Evolutionary conservation across 2,329 filamentous ascomycete genomes (phyloP).

Genomic region (Alternaria viburni): DNA sequence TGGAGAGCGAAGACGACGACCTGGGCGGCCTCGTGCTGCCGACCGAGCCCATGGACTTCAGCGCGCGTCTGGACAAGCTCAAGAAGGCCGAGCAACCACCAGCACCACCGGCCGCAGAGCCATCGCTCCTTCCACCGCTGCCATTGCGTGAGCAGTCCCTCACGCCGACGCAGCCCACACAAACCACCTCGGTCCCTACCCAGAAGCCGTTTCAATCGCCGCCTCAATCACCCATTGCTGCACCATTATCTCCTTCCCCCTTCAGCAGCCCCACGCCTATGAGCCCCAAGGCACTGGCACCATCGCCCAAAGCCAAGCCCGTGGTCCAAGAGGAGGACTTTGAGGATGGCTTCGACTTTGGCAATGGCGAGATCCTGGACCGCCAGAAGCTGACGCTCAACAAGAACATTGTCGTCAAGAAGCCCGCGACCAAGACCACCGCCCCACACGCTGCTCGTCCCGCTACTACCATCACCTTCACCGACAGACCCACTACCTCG

Average conservation of each 20-base stretch:
- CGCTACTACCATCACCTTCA: constrained; percentile 88
- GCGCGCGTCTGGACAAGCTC: constrained; percentile 75
- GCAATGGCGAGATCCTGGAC: constrained; percentile 81
- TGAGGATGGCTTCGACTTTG: constrained; percentile 84
- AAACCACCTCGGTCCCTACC: constrained; percentile 12
- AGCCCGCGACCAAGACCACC: constrained; percentile 60
- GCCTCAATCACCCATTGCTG: constrained; percentile 23
- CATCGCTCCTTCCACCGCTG: constrained; percentile 25
- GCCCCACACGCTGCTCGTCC: constrained; percentile 73
- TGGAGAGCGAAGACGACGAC: constrained; percentile 92
- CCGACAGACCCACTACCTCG: constrained; percentile 71
- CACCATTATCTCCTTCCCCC: constrained; percentile 22
- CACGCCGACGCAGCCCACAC: constrained; percentile 29
- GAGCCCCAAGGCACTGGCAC: constrained; percentile 21
- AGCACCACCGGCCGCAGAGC: constrained; percentile 17
- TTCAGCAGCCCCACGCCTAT: constrained; percentile 25
- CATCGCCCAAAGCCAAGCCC: constrained; percentile 22
- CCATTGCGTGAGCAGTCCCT: constrained; percentile 34
- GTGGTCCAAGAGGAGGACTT: constrained; percentile 71
- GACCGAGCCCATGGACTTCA: constrained; percentile 80
- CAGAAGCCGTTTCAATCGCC: constrained; percentile 5
- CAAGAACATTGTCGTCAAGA: constrained; percentile 89
- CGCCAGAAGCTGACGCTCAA: constrained; percentile 83
- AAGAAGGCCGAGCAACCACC: constrained; percentile 57
- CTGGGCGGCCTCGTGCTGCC: constrained; percentile 89